Evolutionary conservation across 441 rosid species (phyloP), one percentile per base, ranked within the genome.

Genomic region (Corymbia calophylla): DNA sequence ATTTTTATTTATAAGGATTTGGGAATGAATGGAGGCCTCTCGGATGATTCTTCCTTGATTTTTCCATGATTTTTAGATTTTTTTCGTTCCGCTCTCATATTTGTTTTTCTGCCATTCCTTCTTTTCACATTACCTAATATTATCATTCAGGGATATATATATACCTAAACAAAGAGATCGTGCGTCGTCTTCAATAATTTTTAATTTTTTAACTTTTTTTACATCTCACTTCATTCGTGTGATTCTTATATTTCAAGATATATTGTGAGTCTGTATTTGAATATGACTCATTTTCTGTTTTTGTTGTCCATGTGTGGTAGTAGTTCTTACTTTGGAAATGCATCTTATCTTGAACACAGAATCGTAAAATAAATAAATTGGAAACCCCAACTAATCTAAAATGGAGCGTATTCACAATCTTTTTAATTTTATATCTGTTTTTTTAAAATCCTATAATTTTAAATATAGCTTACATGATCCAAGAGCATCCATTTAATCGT

Each of bases 261-360:
- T 70, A 19, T 19, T 6, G 1, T 32, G 8, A 32, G 14, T 32
- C 11, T 70, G 5, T 19, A 32, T 70, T 18, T 35, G 15, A 19
- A 35, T 32, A 70, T 18, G 47, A 70, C 48, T 2, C 2, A 1
- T 70, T 70, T 6, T 1, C 0, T 9, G 4, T 58, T 32, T 35
- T 0, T 32, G 10, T 32, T 70, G 8, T 35, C 4, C 15, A n/a
- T 19, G 27, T 70, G 19, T 3, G 18, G 1, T 31, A 8, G 6
- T 17, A 31, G 47, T 17, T 68, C 44, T n/a, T 64, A 64, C 70
- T 64, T 31, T 31, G 77, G 13, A 68, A 32, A 32, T 18, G 25
- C 27, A 70, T 70, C 6, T 31, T 32, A 70, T 70, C 27, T 73
- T 39, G n/a, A 73, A 23, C n/a, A 39, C 21, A 9, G 6, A 73